A percentile compares a stretch with the other conserved stretches of the same genome.
Conservation (phyloP, 352 stramenopile genomes). For the Phytophthora sansomeana region DNA sequence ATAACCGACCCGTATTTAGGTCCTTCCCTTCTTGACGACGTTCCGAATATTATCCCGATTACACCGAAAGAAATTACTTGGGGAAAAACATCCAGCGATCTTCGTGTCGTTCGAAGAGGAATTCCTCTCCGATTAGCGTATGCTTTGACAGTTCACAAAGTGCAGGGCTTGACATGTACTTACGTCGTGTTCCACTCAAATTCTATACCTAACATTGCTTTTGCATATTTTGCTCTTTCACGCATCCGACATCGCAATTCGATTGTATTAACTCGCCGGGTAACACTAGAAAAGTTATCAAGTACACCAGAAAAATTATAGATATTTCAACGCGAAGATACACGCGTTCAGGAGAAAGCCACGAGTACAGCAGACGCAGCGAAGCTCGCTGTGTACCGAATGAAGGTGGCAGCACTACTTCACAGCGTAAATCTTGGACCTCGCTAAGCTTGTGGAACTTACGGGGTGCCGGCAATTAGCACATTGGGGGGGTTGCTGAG, state of each 20-base stretch:
- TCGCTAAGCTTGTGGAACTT: no score
- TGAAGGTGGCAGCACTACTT: not conserved
- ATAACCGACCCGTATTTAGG: conserved; percentile 2
- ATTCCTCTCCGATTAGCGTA: conserved; percentile 1
- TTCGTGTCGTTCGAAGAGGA: conserved; percentile 1
- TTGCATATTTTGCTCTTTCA: conserved; percentile 1
- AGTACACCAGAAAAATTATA: not conserved
- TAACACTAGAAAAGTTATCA: not conserved
- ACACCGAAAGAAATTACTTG: not conserved
- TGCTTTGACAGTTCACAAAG: conserved; percentile 2
- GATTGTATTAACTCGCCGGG: not conserved
- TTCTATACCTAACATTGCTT: conserved; percentile 1
- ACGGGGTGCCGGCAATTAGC: no score
- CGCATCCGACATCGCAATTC: not conserved
- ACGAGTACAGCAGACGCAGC: not conserved
- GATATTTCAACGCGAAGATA: conserved; percentile 2
- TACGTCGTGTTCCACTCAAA: not conserved
- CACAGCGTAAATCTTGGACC: not conserved
- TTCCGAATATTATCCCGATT: conserved; percentile 1
- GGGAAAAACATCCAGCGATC: conserved; percentile 1
- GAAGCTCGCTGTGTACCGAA: not conserved
- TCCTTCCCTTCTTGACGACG: not conserved
- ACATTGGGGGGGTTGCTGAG: no score
- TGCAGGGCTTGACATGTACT: not conserved
- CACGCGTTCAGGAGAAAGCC: not conserved